Evolutionary conservation across 2,329 filamentous ascomycete genomes (phyloP).

Genomic region (Cyphellophora europaea): DNA sequence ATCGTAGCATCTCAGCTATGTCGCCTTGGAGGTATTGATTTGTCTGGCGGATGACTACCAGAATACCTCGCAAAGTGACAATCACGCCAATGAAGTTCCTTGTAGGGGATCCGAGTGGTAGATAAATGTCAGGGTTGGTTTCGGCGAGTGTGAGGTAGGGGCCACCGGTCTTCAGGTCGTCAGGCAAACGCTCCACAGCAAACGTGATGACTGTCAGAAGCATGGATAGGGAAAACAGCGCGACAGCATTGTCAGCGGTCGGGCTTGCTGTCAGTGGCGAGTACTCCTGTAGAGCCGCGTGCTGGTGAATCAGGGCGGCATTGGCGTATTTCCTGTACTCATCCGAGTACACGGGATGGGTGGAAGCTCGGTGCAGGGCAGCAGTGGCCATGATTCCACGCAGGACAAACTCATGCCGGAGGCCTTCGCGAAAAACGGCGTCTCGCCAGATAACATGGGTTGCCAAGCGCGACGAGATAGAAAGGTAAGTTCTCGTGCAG

Average conservation of each 20-base stretch:
- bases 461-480: constrained; percentile 16
- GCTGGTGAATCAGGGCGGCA: constrained; percentile 17
- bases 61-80: constrained; percentile 16
- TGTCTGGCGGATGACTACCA: constrained; percentile 17
- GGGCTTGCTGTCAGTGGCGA: constrained; percentile 17
- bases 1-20: constrained; percentile 16
- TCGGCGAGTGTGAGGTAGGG: constrained; percentile 8
- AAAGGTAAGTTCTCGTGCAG: constrained; percentile 29
- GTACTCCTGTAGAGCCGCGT: constrained; percentile 17
- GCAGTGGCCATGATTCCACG: constrained; percentile 31
- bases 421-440: constrained; percentile 29
- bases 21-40: constrained; percentile 17
- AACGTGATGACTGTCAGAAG: constrained; percentile 19
- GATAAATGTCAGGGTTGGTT: constrained; percentile 9
- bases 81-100: constrained; percentile 17
- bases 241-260: constrained; percentile 16
- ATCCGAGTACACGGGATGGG: constrained; percentile 14
- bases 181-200: constrained; percentile 16
- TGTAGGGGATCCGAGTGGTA: constrained; percentile 11
- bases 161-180: constrained; percentile 15
- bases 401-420: constrained; percentile 32
- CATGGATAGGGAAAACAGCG: constrained; percentile 17
- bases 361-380: constrained; percentile 29
- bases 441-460: constrained; percentile 29
- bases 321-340: constrained; percentile 17